Evolutionary conservation across 2,329 filamentous ascomycete genomes (phyloP), one percentile per base, ranked within the genome.

Genomic region (Thielaviopsis cerberus): DNA sequence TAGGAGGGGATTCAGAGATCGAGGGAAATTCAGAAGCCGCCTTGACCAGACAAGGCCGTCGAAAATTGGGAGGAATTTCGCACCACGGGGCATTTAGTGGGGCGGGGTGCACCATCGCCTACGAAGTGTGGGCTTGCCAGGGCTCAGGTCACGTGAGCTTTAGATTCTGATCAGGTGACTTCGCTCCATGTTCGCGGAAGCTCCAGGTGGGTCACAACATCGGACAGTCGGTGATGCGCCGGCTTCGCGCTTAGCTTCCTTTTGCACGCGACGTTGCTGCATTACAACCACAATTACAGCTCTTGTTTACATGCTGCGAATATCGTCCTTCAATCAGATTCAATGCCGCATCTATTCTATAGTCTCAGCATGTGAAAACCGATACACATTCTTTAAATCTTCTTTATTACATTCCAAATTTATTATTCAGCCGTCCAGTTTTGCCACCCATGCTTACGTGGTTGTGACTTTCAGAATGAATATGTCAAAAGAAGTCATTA

Each of bases 11-110:
- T 61, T 61, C 59, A 53, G 48, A 60, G 53, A 58, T 61, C 59
- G 45, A 58, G 56, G 53, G 55, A 55, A 61, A 58, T 61, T 58
- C 59, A 61, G 54, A 61, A 58, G 27, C 53, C 59, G 56, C 59
- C 59, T 58, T 61, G 58, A 50, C 55, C 45, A 61, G 53, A 58
- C 58, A 48, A 61, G 48, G 50, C 53, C 37, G 54, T 53, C 56
- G 45, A 55, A 61, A 58, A 58, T 50, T 53, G 45, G 53, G 41
- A 58, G 52, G 50, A 59, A 58, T 61, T 57, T 56, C 50, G 24
- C 53, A 58, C 53, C 23, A 27, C 50, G 51, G 55, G n/a, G 53
- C 48, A 24, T 61, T 58, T 54, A 53, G 59, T 61, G 59, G 59
- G 56, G 59, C 59, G 58, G 59, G 51, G 53, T 61, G 59, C 53